Conservation (phyloP, 306 rosid genomes). For the Cyclanthera cordifolia region DNA sequence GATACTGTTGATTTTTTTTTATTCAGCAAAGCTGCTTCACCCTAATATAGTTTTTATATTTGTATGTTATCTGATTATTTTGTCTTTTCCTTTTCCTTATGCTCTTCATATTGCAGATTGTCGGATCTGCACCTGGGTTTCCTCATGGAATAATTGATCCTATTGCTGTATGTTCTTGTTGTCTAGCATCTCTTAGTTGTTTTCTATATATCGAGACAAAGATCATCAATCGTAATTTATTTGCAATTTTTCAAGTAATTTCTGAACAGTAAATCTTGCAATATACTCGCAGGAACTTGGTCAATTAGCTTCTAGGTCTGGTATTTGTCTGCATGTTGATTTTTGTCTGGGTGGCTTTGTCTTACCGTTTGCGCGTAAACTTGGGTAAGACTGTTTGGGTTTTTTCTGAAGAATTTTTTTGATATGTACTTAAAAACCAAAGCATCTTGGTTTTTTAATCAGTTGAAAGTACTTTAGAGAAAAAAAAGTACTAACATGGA, state of each 20-base stretch:
- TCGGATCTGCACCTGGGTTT: constrained; percentile 95
- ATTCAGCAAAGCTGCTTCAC: constrained; percentile 14
- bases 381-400: constrained; percentile 53
- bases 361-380: constrained; percentile 78
- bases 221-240: neutral
- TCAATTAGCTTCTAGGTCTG: constrained; percentile 60
- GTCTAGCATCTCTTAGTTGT: neutral
- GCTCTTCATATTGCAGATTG: constrained; percentile 48
- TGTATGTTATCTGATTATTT: constrained; percentile 17
- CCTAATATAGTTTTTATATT: constrained; percentile 18
- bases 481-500: neutral
- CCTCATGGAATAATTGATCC: constrained; percentile 98
- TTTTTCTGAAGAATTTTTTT: constrained; percentile 13
- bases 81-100: constrained; percentile 5
- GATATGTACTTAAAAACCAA: neutral
- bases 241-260: neutral
- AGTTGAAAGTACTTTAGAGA: neutral
- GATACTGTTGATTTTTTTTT: constrained; percentile 7
- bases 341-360: constrained; percentile 96
- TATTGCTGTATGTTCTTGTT: constrained; percentile 47
- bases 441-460: neutral
- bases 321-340: constrained; percentile 86
- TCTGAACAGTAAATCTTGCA: constrained; percentile 14
- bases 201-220: neutral
- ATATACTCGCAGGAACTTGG: constrained; percentile 70